These are phyloP conservation scores for Ophiostoma quercus DNA, from an alignment of 2,329 filamentous ascomycete genomes.

Conservation along the genomic window DNA sequence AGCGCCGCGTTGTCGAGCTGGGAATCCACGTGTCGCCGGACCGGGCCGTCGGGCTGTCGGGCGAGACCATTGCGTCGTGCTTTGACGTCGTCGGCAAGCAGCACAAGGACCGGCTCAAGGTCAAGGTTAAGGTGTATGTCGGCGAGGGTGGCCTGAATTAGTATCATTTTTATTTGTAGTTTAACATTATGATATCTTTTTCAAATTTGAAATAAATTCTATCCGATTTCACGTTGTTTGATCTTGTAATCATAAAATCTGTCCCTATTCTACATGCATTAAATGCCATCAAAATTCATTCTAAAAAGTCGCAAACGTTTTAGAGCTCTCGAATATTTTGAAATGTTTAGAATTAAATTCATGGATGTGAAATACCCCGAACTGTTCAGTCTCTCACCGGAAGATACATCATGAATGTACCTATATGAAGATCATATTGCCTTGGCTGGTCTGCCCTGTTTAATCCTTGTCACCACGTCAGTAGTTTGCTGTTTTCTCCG, in stretches of 20 bases:
- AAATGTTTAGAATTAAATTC: no score
- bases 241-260: no score
- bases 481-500: not conserved
- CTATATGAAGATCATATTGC: slow-evolving; percentile 3
- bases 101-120: slow-evolving; percentile 26
- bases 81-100: slow-evolving; percentile 23
- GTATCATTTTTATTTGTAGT: not conserved
- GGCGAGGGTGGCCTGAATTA: not conserved
- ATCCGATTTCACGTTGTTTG: not conserved
- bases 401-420: not conserved
- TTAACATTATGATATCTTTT: not conserved
- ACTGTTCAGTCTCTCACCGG: not conserved
- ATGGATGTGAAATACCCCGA: no score
- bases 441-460: slow-evolving; percentile 1
- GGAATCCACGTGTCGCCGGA: slow-evolving; percentile 10
- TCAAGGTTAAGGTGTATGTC: slow-evolving; percentile 18
- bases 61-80: slow-evolving; percentile 21
- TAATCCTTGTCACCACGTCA: not conserved
- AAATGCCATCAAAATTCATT: no score
- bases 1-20: slow-evolving; percentile 33
- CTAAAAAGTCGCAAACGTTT: no score
- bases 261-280: no score
- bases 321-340: no score
- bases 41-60: slow-evolving; percentile 20
- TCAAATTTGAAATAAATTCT: not conserved